Evolutionary conservation across 1,139 yeast species (phyloP), one percentile per base, ranked within the genome.

Genomic region (Yamadazyma sp.): DNA sequence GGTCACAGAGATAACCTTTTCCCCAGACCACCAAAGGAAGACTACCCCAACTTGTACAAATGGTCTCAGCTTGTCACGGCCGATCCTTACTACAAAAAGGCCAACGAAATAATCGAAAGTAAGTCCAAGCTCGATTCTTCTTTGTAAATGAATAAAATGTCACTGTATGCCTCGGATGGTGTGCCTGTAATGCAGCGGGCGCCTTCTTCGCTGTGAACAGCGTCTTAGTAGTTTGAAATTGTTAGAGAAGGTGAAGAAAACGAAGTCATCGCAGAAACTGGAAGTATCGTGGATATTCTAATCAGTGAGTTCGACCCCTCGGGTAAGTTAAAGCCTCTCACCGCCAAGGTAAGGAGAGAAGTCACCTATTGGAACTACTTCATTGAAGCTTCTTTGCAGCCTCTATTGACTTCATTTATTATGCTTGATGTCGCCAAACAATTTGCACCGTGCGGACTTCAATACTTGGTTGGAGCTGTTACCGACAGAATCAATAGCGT

Each of bases 141-240:
- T 11, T n/a, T n/a, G n/a, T n/a, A n/a, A n/a, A n/a, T n/a, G n/a
- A n/a, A n/a, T n/a, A n/a, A n/a, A n/a, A n/a, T n/a, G n/a, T n/a
- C n/a, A n/a, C n/a, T n/a, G n/a, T n/a, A n/a, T n/a, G n/a, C n/a
- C n/a, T n/a, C n/a, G n/a, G n/a, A n/a, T n/a, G n/a, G n/a, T n/a
- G n/a, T n/a, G n/a, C n/a, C n/a, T n/a, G n/a, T 39, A 55, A 64
- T 35, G 50, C 53, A 12, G 66, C 73, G 10, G 59, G 75, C 50
- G 51, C 73, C 5, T n/a, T n/a, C n/a, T n/a, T n/a, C n/a, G n/a
- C n/a, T n/a, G n/a, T n/a, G n/a, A 69, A 64, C 39, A 60, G 75
- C 46, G 53, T 69, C 27, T 49, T 69, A 37, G 69, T 73, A 73
- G 55, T 69, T 70, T 41, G 75, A 69, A 41, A 54, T 69, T 14